Evolutionary conservation across 148 eudicot species (phyloP).

Genomic region (Arbutus unedo): DNA sequence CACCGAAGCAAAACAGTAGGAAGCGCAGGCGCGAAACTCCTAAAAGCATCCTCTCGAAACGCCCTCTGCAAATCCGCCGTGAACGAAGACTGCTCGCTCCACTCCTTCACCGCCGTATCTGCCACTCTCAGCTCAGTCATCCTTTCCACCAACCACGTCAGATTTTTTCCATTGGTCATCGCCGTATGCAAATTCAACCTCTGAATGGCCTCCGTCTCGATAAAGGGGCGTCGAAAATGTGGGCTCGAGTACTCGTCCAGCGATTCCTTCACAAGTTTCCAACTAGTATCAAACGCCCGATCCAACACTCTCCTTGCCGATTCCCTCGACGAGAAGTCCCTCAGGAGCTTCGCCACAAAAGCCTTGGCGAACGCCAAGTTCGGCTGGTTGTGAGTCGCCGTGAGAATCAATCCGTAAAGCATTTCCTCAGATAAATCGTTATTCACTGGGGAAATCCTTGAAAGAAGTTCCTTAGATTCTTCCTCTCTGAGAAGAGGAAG

Average conservation of each 20-base stretch:
- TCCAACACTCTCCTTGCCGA: conserved; percentile 64
- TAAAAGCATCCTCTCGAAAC: conserved; percentile 81
- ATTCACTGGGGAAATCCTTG: conserved; percentile 58
- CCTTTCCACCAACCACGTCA: conserved; percentile 93
- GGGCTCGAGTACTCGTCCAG: conserved; percentile 93
- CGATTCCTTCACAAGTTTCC: conserved; percentile 68
- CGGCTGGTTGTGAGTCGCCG: conserved; percentile 69
- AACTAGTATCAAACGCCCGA: conserved; percentile 48
- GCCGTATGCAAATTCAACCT: conserved; percentile 80
- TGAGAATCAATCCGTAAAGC: conserved; percentile 59
- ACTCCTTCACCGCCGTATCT: conserved; percentile 67
- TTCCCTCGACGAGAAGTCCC: conserved; percentile 61
- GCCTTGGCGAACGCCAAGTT: conserved; percentile 81
- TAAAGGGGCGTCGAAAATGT: conserved; percentile 67
- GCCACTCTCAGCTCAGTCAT: conserved; percentile 91
- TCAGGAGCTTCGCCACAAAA: conserved; percentile 75
- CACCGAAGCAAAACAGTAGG: conserved; percentile 71
- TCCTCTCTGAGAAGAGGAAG: conserved; percentile 53
- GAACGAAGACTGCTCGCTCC: conserved; percentile 76
- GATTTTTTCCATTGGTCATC: conserved; percentile 66
- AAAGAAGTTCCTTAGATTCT: conserved; percentile 54
- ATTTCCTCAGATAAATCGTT: conserved; percentile 54
- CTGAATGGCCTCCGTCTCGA: conserved; percentile 87
- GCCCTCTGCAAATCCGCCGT: conserved; percentile 83
- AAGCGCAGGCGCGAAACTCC: conserved; percentile 78